phyloP scores from a whole-genome alignment of 106 monocot species.

The Vanilla planifolia region DNA sequence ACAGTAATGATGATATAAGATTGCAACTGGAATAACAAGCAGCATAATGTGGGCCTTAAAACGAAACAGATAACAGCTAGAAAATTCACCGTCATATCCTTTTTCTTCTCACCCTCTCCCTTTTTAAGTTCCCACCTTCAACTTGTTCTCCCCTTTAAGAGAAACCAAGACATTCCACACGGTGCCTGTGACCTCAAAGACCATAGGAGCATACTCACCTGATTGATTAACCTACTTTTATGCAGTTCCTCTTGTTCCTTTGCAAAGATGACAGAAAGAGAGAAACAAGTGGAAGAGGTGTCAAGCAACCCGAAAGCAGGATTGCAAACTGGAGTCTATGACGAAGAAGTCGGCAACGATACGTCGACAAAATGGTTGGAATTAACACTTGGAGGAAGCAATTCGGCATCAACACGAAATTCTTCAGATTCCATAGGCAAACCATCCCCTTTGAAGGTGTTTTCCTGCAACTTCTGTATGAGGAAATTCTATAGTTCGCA shows the following conservation, averaged over 20 bases:
- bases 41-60: slow-evolving; percentile 28
- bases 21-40: slow-evolving; percentile 18
- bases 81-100: neutral
- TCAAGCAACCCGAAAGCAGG: neutral
- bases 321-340: neutral
- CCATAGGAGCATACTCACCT: too few species aligned
- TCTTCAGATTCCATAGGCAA: slow-evolving; percentile 10
- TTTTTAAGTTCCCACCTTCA: slow-evolving; percentile 1
- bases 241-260: neutral
- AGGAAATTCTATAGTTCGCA: slow-evolving; percentile 82
- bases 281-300: neutral
- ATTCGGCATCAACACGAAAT: slow-evolving; percentile 3
- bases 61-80: slow-evolving; percentile 3
- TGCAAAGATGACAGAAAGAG: slow-evolving; percentile 11
- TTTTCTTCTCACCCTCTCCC: neutral
- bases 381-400: slow-evolving; percentile 24
- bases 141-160: slow-evolving; percentile 27
- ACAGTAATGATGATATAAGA: slow-evolving; percentile 23
- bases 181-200: slow-evolving; percentile 7
- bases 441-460: slow-evolving; percentile 34
- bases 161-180: slow-evolving; percentile 12
- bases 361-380: slow-evolving; percentile 27
- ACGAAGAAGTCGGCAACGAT: neutral
- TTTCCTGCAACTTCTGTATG: slow-evolving; percentile 82
- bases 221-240: neutral